A percentile compares a stretch with the other conserved stretches of the same genome.
phyloP scores from a whole-genome alignment of 345 rosid species.

The Camelina neglecta region DNA sequence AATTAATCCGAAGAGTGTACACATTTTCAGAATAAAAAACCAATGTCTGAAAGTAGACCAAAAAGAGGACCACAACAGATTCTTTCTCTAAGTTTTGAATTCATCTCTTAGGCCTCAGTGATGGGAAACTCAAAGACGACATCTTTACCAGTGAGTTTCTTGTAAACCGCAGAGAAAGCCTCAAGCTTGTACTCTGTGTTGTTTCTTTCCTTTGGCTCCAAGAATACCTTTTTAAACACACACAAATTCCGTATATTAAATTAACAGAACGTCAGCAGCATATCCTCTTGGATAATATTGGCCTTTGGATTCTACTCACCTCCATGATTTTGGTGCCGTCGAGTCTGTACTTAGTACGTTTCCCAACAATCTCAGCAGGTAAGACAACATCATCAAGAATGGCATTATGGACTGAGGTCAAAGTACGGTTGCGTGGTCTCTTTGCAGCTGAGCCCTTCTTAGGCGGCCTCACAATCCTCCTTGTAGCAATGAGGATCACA shows the following conservation, averaged over 20 bases:
- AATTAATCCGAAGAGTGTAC: constrained; percentile 8
- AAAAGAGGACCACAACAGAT: neutral
- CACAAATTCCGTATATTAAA: neutral
- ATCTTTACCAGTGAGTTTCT: constrained; percentile 86
- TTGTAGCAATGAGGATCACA: constrained; percentile 74
- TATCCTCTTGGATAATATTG: neutral
- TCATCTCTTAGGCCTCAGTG: constrained; percentile 56
- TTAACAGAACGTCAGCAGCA: neutral
- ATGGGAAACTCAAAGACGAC: constrained; percentile 75
- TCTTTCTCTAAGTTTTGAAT: neutral
- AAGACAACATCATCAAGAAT: constrained; percentile 84
- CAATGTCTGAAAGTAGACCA: neutral
- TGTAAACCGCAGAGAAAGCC: constrained; percentile 76
- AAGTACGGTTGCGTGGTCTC: constrained; percentile 89
- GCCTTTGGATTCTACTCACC: constrained; percentile 44
- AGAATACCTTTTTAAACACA: constrained; percentile 55
- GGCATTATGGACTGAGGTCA: constrained; percentile 81
- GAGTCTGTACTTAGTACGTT: constrained; percentile 69
- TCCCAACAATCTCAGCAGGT: constrained; percentile 97
- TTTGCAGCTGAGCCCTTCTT: constrained; percentile 94
- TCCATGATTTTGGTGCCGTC: constrained; percentile 90
- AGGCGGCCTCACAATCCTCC: constrained; percentile 84
- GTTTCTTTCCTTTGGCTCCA: constrained; percentile 87
- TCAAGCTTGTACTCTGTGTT: constrained; percentile 83
- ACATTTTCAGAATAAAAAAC: neutral